Base-by-base conservation (phyloP, 1,139 yeast species). In the Scheffersomyces insectosa region DNA sequence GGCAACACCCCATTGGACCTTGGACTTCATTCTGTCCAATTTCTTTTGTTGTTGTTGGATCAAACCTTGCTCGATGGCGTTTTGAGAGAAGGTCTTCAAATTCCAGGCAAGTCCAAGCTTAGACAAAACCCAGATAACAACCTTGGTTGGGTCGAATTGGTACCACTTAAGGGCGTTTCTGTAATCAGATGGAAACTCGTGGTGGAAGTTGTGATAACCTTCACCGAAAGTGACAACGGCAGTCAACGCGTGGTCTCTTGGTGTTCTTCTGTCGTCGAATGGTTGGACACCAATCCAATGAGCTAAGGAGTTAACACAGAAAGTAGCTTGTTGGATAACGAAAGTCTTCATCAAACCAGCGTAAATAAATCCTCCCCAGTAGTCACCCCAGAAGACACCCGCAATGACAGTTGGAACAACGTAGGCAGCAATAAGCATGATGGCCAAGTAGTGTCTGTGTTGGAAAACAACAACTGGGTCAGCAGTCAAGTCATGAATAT, bases 221-320 rank as follows among this genome's bases (percentile, higher is more conserved):
- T 93, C 99, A 65, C 99, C 99, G 58, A 93, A 87, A 10, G 99
- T 93, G 47, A 89, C 96, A 48, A 93, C 71, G 6, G 99, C 99
- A 48, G 99, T 93, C 53, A 93, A 67, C 58, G 85, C 83, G 70
- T 93, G 97, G 70, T 93, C 98, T 70, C 99, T 83, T 53, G 99
- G 98, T 33, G 98, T 88, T 75, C 97, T 85, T 67, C 91, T 85
- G 72, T 93, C 99, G 65, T 93, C 99, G 60, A 93, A 93, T 36
- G 99, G 99, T 73, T 93, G 99, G 53, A 80, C 84, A 65, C 99
- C 99, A 59, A 95, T 85, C 96, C 96, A 91, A 72, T 93, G 99
- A 41, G 99, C 99, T 62, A 93, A 80, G 10, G 98, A 93, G 76
- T 93, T 93, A 63, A 93, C 97, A 71, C 99, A 93, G 82, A 93